phyloP scores from a whole-genome alignment of 805 yeast genomes.

The Grigorovia transvaalensis region DNA sequence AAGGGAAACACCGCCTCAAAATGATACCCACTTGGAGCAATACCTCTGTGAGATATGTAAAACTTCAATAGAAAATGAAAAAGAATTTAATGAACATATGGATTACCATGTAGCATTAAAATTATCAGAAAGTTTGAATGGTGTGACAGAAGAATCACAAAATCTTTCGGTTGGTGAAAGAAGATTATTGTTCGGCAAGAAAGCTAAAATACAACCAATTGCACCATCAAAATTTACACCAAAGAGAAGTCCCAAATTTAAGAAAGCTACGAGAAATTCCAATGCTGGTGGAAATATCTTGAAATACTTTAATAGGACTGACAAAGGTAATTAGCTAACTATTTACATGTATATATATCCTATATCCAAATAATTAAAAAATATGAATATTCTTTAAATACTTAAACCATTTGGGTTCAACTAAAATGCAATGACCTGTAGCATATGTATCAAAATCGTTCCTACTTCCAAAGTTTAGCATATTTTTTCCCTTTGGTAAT shows the following conservation, averaged over 20 bases:
- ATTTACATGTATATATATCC: background rate
- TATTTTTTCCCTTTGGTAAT: constrained; percentile 7
- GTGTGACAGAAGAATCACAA: constrained; percentile 19
- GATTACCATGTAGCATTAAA: constrained; percentile 47
- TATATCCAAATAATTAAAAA: constrained; percentile 2
- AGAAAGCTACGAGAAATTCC: background rate
- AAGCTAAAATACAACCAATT: background rate
- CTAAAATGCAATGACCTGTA: constrained; percentile 56
- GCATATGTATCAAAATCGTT: constrained; percentile 33
- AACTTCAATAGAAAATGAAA: constrained; percentile 7
- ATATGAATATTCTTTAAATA: constrained; percentile 47
- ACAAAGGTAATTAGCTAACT: background rate
- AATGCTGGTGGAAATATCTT: background rate
- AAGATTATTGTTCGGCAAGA: constrained; percentile 12
- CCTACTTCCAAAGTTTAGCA: too few species aligned
- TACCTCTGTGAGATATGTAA: constrained; percentile 5
- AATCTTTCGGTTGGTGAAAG: constrained; percentile 23
- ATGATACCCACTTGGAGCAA: background rate
- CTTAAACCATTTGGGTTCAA: constrained; percentile 84
- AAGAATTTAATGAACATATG: constrained; percentile 34
- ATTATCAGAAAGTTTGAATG: constrained; percentile 36
- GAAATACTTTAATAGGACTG: background rate
- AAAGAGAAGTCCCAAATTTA: background rate
- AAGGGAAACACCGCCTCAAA: background rate
- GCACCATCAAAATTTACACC: background rate